Evolutionary conservation across 495 filamentous ascomycete genomes (phyloP).

Genomic region (Penicillium maclennaniae): DNA sequence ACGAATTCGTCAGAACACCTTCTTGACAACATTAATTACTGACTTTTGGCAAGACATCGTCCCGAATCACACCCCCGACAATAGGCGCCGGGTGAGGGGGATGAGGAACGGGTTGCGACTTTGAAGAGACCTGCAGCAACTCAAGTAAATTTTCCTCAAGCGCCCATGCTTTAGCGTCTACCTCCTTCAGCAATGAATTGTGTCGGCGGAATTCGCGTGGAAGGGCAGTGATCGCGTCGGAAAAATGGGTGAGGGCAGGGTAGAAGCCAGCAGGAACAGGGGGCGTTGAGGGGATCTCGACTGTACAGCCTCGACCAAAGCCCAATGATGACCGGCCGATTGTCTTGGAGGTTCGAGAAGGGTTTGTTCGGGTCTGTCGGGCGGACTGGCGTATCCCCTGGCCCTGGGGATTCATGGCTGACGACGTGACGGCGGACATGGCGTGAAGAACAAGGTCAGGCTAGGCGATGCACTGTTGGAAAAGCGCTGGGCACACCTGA

Average conservation of each 20-base stretch:
- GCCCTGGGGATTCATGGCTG: slow-evolving; percentile 31
- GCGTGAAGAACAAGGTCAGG: slow-evolving; percentile 19
- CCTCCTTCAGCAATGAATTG: slow-evolving; percentile 91
- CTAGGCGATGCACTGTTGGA: slow-evolving; percentile 15
- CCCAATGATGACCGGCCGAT: slow-evolving; percentile 48
- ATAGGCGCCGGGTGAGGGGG: slow-evolving; percentile 39
- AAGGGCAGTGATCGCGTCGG: slow-evolving; percentile 86
- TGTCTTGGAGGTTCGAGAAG: slow-evolving; percentile 56
- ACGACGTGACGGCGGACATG: slow-evolving; percentile 33
- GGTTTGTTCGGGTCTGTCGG: slow-evolving; percentile 59
- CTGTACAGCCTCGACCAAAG: slow-evolving; percentile 35
- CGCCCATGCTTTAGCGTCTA: slow-evolving; percentile 79
- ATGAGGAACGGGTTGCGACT: slow-evolving; percentile 45
- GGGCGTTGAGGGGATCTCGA: slow-evolving; percentile 29
- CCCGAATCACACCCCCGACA: slow-evolving; percentile 35
- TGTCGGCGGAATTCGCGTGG: slow-evolving; percentile 92
- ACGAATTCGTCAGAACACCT: neutral
- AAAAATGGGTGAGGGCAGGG: slow-evolving; percentile 90
- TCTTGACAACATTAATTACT: slow-evolving; percentile 1
- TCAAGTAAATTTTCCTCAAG: slow-evolving; percentile 60
- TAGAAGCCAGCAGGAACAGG: slow-evolving; percentile 64
- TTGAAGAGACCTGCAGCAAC: slow-evolving; percentile 63
- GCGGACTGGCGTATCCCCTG: slow-evolving; percentile 48
- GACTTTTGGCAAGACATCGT: slow-evolving; percentile 38
- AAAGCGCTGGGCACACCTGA: slow-evolving; percentile 9